Conservation (phyloP, 2,329 filamentous ascomycete genomes). For the Rosellinia necatrix region DNA sequence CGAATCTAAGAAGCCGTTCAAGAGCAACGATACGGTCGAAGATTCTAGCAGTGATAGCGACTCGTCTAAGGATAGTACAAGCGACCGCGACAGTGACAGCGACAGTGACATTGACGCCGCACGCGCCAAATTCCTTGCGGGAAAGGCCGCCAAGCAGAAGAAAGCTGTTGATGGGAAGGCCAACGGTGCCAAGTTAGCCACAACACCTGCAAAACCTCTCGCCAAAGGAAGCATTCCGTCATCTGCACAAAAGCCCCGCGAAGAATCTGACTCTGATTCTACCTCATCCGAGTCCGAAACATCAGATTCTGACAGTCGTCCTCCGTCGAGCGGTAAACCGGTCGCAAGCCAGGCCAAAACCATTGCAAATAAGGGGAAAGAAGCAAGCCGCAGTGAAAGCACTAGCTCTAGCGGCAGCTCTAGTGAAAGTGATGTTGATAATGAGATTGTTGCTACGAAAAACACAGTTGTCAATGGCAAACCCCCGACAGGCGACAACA, state of each 20-base stretch:
- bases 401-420: conserved; percentile 44
- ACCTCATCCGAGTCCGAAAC: conserved; percentile 21
- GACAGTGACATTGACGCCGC: conserved; percentile 35
- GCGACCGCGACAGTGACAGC: conserved; percentile 43
- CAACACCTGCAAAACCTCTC: conserved; percentile 24
- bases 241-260: conserved; percentile 34
- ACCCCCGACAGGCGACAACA: not conserved
- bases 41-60: conserved; percentile 39
- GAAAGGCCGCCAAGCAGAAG: conserved; percentile 36
- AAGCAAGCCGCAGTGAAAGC: conserved; percentile 34
- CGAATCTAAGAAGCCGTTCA: conserved; percentile 24
- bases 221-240: conserved; percentile 27
- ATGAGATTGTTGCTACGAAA: conserved; percentile 5
- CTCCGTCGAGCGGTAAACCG: conserved; percentile 12
- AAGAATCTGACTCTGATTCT: conserved; percentile 28
- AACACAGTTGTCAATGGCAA: conserved; percentile 11
- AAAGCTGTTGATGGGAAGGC: conserved; percentile 29
- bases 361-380: conserved; percentile 19
- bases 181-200: conserved; percentile 25
- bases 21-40: conserved; percentile 27
- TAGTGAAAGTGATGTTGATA: conserved; percentile 19
- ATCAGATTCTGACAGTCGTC: conserved; percentile 8
- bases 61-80: conserved; percentile 42
- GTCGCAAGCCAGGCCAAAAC: conserved; percentile 32
- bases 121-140: conserved; percentile 42